Conservation (phyloP, 352 stramenopile genomes). For the Pythium monospermum region DNA sequence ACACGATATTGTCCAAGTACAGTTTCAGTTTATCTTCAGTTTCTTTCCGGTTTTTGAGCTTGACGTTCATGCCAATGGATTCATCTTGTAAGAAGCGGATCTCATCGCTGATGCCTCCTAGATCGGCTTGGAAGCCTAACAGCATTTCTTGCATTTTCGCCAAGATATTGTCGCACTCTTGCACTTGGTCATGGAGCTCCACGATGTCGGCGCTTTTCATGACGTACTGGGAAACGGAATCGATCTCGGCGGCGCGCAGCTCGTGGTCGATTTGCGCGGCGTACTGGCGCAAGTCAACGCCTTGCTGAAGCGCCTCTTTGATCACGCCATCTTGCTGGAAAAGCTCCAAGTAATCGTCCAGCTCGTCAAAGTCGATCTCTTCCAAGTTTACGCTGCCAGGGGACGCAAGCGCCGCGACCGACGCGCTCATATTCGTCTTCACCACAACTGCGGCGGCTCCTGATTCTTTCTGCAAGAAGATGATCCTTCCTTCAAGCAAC, state of each 20-base stretch:
- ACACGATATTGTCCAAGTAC: slow-evolving; percentile 95
- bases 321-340: slow-evolving; percentile 94
- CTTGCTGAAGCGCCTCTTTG: slow-evolving; percentile 86
- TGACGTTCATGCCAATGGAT: slow-evolving; percentile 90
- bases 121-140: slow-evolving; percentile 96
- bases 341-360: slow-evolving; percentile 92
- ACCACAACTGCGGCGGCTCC: no score
- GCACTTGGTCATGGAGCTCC: slow-evolving; percentile 91
- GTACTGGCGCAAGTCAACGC: slow-evolving; percentile 90
- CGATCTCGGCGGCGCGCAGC: slow-evolving; percentile 77
- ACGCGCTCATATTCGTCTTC: background rate
- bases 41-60: slow-evolving; percentile 93
- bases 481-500: slow-evolving; percentile 13
- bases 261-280: slow-evolving; percentile 88
- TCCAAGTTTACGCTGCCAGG: slow-evolving; percentile 50
- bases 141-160: slow-evolving; percentile 97
- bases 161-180: slow-evolving; percentile 96
- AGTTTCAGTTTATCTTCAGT: slow-evolving; percentile 91
- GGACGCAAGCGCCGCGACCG: background rate
- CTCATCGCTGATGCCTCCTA: slow-evolving; percentile 96
- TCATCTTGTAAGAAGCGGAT: slow-evolving; percentile 97
- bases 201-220: slow-evolving; percentile 87
- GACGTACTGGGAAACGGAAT: slow-evolving; percentile 85
- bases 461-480: no score
- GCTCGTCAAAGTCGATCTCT: slow-evolving; percentile 92